Base-by-base conservation (phyloP, 768 basidiomycete species). In the Suillus subluteus region DNA sequence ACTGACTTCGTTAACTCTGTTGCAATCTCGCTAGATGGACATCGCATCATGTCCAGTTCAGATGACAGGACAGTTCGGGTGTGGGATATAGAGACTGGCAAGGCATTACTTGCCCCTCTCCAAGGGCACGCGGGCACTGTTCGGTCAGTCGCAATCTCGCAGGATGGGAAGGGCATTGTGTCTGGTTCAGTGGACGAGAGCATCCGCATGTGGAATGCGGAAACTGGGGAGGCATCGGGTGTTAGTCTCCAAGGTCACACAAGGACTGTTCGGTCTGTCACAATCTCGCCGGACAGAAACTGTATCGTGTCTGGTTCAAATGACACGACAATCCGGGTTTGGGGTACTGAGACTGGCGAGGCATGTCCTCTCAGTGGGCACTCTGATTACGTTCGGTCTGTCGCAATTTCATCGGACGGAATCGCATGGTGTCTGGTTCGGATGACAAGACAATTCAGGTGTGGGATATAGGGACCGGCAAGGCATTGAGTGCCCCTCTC, bases 21-120 rank as follows among this genome's bases (percentile, higher is more conserved):
- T 16, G 55, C 43, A 26, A 50, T 66, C 48, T 66, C 62, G 8
- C 62, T 62, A 9, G 65, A 66, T 41, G 65, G 62, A 15, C 7
- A 13, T 30, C 26, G 3, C 32, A 62, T 66, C 4, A 62, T 30
- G 15, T 59, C 64, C 13, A 58, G 66, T 35, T 72, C 66, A 23
- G 7, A 4, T 35, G 63, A 64, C 15, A 30, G 0, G 21, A 64
- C 63, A 30, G 30, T 64, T n/a, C 21, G 37, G 21, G 32, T 64
- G 21, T 64, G 63, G 63, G 26, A 64, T 23, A 44, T 35, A 6
- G 56, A 43, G 56, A 43, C 44, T 7, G 40, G 23, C 6, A 7
- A 26, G 23, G 23, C 23, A 26, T 50, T 50, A 7, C 12, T 23
- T 50, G 50, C 23, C 50, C 50, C 50, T 50, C 50, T 50, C 13